Evolutionary conservation across 306 rosid species (phyloP).

Genomic region (Prunus salicina): DNA sequence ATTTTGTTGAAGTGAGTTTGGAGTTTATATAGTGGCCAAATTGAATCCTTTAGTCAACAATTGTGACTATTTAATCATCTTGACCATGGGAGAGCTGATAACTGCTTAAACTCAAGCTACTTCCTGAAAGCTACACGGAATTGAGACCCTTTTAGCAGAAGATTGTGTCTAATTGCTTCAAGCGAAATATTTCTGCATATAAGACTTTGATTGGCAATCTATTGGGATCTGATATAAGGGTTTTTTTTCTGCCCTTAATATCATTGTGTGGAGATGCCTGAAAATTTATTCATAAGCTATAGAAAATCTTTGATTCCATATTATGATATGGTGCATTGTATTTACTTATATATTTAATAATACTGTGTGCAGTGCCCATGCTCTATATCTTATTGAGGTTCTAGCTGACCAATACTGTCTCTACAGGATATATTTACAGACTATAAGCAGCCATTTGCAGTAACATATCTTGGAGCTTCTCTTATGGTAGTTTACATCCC

Average conservation of each 20-base stretch:
- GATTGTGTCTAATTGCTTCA: slow-evolving; percentile 8
- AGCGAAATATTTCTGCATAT: background rate
- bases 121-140: background rate
- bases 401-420: slow-evolving; percentile 29
- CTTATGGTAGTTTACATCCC: slow-evolving; percentile 99
- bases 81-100: background rate
- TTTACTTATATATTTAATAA: slow-evolving; percentile 1
- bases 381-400: slow-evolving; percentile 11
- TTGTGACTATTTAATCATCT: background rate
- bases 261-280: background rate
- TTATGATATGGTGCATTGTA: background rate
- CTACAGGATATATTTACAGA: slow-evolving; percentile 68
- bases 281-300: background rate
- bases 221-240: background rate
- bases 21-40: slow-evolving; percentile 1
- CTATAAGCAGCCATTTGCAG: slow-evolving; percentile 96
- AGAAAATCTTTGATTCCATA: background rate
- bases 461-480: slow-evolving; percentile 98
- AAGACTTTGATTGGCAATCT: background rate
- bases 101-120: background rate
- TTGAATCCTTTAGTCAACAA: background rate
- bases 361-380: slow-evolving; percentile 8
- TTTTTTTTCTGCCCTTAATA: background rate
- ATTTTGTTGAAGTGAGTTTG: slow-evolving; percentile 1
- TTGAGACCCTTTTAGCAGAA: background rate